These are phyloP conservation scores for Picochlorum costavermella DNA, from an alignment of 139 green algal species.

Conservation along the genomic window DNA sequence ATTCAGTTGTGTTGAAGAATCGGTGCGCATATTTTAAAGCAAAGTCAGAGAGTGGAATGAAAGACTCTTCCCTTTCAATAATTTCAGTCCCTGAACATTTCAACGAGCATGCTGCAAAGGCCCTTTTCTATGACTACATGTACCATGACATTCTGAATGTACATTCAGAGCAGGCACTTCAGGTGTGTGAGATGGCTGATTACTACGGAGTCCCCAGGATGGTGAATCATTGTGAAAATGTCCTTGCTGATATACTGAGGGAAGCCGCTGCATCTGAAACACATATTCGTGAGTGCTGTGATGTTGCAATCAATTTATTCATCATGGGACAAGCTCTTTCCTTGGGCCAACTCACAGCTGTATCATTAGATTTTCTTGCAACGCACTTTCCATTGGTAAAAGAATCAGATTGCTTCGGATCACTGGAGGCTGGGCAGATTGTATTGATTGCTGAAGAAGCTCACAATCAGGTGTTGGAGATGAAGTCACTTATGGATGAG, in stretches of 20 bases:
- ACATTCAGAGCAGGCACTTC: not conserved
- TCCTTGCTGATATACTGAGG: constrained; percentile 34
- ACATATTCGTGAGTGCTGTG: constrained; percentile 13
- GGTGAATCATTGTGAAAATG: constrained; percentile 36
- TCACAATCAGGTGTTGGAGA: constrained; percentile 1
- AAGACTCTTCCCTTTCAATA: constrained; percentile 17
- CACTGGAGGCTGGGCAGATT: constrained; percentile 20
- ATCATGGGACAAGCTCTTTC: constrained; percentile 39
- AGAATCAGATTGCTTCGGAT: not conserved
- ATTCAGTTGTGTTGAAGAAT: constrained; percentile 31
- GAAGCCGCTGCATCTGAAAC: not conserved
- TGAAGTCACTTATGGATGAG: not conserved
- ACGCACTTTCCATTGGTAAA: constrained; percentile 6
- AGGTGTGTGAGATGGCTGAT: constrained; percentile 34
- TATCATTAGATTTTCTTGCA: constrained; percentile 46
- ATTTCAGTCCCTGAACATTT: constrained; percentile 52
- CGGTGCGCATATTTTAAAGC: constrained; percentile 43
- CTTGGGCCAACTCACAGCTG: constrained; percentile 34
- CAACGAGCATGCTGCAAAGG: constrained; percentile 18
- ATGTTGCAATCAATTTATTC: constrained; percentile 41
- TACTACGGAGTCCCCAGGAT: constrained; percentile 45
- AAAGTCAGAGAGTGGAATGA: constrained; percentile 36
- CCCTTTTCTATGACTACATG: constrained; percentile 39
- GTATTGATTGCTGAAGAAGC: constrained; percentile 33
- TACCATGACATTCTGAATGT: constrained; percentile 39